A percentile compares a stretch with the other conserved stretches of the same genome.
These are phyloP conservation scores for Aschersonia sp. DNA, from an alignment of 2,329 filamentous ascomycete genomes.

Conservation along the genomic window DNA sequence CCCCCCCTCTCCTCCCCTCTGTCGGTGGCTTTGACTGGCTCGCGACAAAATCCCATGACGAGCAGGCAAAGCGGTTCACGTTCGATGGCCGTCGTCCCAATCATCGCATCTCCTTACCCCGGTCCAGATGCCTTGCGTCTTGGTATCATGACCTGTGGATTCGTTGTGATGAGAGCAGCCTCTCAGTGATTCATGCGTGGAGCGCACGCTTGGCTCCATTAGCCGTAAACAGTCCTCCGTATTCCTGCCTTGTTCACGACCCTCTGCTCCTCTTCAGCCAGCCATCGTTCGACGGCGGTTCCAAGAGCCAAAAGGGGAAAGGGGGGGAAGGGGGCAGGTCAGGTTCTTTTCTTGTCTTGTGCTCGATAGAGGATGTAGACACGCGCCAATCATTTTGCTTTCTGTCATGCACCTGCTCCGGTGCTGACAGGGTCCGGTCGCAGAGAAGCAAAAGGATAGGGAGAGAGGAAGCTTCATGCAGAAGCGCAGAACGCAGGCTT, in stretches of 20 bases:
- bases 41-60: background rate
- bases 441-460: background rate
- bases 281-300: too few relatives aligned
- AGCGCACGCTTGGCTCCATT: background rate
- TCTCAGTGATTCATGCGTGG: background rate
- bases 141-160: background rate
- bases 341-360: background rate
- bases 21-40: background rate
- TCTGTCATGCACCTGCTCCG: background rate
- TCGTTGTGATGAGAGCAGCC: background rate
- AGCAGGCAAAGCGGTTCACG: background rate
- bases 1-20: background rate
- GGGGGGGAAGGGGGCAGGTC: too few relatives aligned
- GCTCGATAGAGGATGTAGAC: background rate
- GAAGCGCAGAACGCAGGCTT: background rate
- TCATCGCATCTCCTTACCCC: background rate
- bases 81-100: background rate
- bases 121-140: too few relatives aligned
- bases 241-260: too few relatives aligned
- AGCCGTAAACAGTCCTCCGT: background rate
- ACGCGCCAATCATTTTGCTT: background rate
- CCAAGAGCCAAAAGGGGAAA: too few relatives aligned
- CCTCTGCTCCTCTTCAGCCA: too few relatives aligned
- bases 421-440: background rate
- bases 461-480: background rate